Evolutionary conservation across 2,329 filamentous ascomycete species (phyloP).

Genomic region (Graphilbum fragrans): DNA sequence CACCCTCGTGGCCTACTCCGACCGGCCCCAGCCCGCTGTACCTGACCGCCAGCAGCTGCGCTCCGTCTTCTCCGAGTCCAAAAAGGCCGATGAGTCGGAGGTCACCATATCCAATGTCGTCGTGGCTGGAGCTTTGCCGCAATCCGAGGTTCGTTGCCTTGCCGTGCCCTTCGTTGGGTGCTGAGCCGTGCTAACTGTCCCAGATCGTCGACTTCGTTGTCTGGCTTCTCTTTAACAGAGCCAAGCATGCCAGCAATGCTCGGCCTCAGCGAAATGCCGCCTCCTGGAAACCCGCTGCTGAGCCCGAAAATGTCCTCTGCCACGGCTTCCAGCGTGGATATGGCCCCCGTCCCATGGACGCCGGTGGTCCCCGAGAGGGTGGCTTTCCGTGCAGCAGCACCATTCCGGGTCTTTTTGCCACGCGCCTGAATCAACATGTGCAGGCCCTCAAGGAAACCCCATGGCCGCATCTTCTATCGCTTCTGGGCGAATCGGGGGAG

Average conservation of each 20-base stretch:
- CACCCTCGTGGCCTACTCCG: conserved; percentile 48
- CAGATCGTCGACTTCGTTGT: conserved; percentile 69
- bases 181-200: neutral
- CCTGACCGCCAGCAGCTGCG: neutral
- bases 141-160: conserved; percentile 45
- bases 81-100: conserved; percentile 41
- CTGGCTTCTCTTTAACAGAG: conserved; percentile 60
- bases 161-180: conserved; percentile 1
- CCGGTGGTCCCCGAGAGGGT: neutral
- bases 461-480: conserved; percentile 63
- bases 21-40: conserved; percentile 29
- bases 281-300: neutral
- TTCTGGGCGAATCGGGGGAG: conserved; percentile 67
- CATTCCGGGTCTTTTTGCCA: conserved; percentile 54
- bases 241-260: conserved; percentile 18
- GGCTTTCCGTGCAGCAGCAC: conserved; percentile 1
- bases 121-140: conserved; percentile 35
- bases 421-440: conserved; percentile 59
- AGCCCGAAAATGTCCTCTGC: conserved; percentile 44
- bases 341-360: conserved; percentile 5
- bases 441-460: conserved; percentile 52
- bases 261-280: no score
- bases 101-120: conserved; percentile 38
- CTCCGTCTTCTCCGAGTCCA: conserved; percentile 40
- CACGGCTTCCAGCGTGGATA: conserved; percentile 59